phyloP scores from a whole-genome alignment of 176 grass and related monocot genomes.

The Oryza nivara region DNA sequence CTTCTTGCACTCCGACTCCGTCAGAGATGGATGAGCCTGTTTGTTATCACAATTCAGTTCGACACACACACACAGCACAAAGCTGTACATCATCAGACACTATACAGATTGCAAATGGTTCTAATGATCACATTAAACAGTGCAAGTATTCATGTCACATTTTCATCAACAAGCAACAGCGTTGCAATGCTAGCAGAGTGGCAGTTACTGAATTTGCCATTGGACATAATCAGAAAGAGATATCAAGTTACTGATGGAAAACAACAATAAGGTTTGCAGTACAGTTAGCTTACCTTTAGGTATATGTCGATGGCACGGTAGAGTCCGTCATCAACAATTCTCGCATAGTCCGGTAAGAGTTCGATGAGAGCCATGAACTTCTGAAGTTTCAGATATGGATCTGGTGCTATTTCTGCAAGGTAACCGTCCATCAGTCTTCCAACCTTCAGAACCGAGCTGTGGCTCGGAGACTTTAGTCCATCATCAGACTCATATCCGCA shows the following conservation, averaged over 20 bases:
- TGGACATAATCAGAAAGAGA: not conserved
- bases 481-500: constrained; percentile 78
- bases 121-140: no score
- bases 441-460: constrained; percentile 79
- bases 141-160: not conserved
- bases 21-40: constrained; percentile 85
- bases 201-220: not conserved
- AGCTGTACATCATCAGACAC: not conserved
- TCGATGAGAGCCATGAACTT: constrained; percentile 95
- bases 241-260: no score
- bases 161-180: not conserved
- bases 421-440: constrained; percentile 74
- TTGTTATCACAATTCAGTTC: not conserved
- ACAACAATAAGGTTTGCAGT: no score
- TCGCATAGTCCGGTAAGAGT: constrained; percentile 77
- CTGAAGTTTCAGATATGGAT: constrained; percentile 82
- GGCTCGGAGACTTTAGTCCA: constrained; percentile 64
- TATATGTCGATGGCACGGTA: constrained; percentile 94
- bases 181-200: not conserved
- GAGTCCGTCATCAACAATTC: constrained; percentile 86
- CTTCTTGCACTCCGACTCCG: constrained; percentile 96
- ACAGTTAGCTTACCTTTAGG: constrained; percentile 61
- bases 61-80: not conserved
- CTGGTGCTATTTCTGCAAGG: constrained; percentile 75
- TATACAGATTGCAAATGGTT: not conserved